Base-by-base conservation (phyloP, 805 yeast species). In the Soucietia sequanensis region DNA sequence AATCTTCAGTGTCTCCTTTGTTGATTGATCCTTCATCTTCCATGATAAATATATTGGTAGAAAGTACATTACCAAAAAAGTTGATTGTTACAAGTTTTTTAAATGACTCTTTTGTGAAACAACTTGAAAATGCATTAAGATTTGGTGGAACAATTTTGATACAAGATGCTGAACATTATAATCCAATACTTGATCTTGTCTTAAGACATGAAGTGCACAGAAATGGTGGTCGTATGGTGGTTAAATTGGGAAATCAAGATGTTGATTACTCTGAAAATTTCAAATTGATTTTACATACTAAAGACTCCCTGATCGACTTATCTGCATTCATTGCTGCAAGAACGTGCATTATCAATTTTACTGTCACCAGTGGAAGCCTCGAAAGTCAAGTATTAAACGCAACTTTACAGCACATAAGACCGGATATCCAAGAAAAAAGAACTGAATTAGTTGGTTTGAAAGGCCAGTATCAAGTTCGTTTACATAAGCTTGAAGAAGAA, bases 101-200 rank as follows among this genome's bases (percentile, higher is more conserved):
- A 28, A 88, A 84, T 47, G 74, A 69, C 4, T 76, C 82, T 0
- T 85, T 81, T 52, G 53, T 74, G 3, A 81, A 79, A 43, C 83
- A 78, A 27, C 50, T 91, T 11, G 95, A 89, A 52, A 84, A 87
- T 48, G 82, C 95, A 0, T 53, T 90, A 18, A 66, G 93, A 43
- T 90, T 90, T 67, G 97, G 98, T 4, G 88, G 86, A 2, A 48
- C 75, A 1, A 62, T 91, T 6, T 51, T 90, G 10, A 70, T 91
- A 12, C 78, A 78, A 44, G 91, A 91, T 59, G 89, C 90, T 3
- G 97, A 91, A 50, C 62, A 72, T 44, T 80, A 75, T 50, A 91
- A 91, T 52, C 95, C 96, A 0, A 60, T 85, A 6, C 51, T 91
- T 8, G 75, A 75, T 37, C 69, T 83, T 0, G 57, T 91, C 1